Base-by-base conservation (phyloP, 192 early-diverging fungal species). In the Backusella macrospora region DNA sequence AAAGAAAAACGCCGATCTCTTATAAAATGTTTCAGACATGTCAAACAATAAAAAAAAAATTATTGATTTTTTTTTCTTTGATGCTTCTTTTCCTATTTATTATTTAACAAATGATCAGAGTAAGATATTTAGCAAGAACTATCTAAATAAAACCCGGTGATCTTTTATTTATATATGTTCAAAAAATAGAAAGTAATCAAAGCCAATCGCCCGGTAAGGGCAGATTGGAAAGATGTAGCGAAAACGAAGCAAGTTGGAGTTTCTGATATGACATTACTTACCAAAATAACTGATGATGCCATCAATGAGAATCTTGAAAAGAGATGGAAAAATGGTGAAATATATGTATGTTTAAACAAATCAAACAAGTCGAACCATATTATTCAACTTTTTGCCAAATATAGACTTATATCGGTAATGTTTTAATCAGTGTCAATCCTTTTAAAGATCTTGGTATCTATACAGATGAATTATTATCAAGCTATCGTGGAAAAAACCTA, bases 361-460 rank as follows among this genome's bases (percentile, higher is more conserved):
- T n/a, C n/a, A 63, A 71, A 59, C 29, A 73, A 62, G 44, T 62
- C 23, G 18, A n/a, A 7, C 45, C 26, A 62, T 18, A 62, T 9
- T 52, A n/a, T 29, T 59, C n/a, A 34, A 6, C 45, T n/a, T 59
- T n/a, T 16, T 65, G 16, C 67, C 47, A 70, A 10, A 46, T 68
- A 21, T 89, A 93, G 85, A 99, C 98, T 13, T 98, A 97, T 78
- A 99, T 98, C 79, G 93, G 95, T n/a, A 88, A 92, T 82, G 92
- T 93, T 59, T 83, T 93, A 69, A 91, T 93, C 73, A 88, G 88
- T 88, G 96, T 98, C 39, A 99, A 99, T 77, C 98, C 98, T 26
- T 99, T 97, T 88, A 93, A 92, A 75, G 95, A 97, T 75, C 85
- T 98, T 52, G 94, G 94, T 44, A 96, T 98, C 68, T 99, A 98